Evolutionary conservation across 306 rosid genomes (phyloP).

Genomic region (Fragaria iinumae): DNA sequence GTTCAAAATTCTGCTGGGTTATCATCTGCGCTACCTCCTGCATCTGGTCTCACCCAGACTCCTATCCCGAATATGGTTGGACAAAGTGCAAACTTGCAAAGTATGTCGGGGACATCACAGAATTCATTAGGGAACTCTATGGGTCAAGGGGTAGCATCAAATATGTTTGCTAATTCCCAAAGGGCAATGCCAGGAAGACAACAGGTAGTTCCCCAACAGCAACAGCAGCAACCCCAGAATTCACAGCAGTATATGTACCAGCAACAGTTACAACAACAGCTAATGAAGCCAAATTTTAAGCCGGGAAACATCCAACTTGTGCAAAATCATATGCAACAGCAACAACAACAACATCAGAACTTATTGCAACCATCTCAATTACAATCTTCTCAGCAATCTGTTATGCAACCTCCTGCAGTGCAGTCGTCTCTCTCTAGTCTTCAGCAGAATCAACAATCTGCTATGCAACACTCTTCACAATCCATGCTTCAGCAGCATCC

Average conservation of each 20-base stretch:
- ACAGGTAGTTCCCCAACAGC: conserved; percentile 67
- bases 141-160: conserved; percentile 63
- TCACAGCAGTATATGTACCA: conserved; percentile 51
- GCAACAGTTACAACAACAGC: conserved; percentile 54
- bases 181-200: conserved; percentile 80
- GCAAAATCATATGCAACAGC: conserved; percentile 62
- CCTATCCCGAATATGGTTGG: conserved; percentile 59
- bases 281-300: conserved; percentile 56
- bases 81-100: conserved; percentile 66
- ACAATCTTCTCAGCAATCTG: conserved; percentile 80
- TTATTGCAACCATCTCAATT: conserved; percentile 66
- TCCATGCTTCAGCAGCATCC: conserved; percentile 78
- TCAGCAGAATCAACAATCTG: conserved; percentile 71
- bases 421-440: conserved; percentile 56
- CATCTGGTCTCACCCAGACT: conserved; percentile 57
- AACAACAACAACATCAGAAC: conserved; percentile 54
- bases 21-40: conserved; percentile 50
- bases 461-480: conserved; percentile 65
- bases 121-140: conserved; percentile 57
- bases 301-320: conserved; percentile 46
- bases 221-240: conserved; percentile 68
- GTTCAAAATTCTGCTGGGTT: conserved; percentile 42
- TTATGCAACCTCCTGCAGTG: conserved; percentile 63
- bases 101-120: conserved; percentile 53
- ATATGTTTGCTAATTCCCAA: conserved; percentile 65